phyloP scores from a whole-genome alignment of 495 filamentous ascomycete species.

The Oidiodendron maius region DNA sequence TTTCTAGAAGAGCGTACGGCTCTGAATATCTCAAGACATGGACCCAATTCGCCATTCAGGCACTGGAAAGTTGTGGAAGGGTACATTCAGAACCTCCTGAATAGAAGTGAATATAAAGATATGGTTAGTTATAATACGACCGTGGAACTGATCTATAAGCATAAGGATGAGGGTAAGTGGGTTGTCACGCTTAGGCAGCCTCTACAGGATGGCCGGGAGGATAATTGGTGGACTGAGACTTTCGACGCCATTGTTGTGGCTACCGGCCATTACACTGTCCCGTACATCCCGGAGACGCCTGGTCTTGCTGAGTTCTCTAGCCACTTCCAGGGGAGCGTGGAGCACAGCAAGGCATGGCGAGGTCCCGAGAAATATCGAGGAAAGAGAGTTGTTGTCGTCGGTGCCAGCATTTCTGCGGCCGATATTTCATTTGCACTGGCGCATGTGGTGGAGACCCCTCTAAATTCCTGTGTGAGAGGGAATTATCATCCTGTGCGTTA shows the following conservation, averaged over 20 bases:
- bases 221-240: conserved; percentile 39
- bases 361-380: conserved; percentile 47
- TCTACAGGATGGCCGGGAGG: conserved; percentile 20
- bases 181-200: conserved; percentile 27
- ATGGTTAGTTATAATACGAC: conserved; percentile 32
- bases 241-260: conserved; percentile 83
- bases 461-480: conserved; percentile 30
- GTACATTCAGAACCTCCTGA: conserved; percentile 28
- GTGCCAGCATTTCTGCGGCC: conserved; percentile 70
- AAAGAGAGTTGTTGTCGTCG: conserved; percentile 57
- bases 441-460: conserved; percentile 26
- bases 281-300: conserved; percentile 57
- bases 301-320: conserved; percentile 52
- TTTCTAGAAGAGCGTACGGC: conserved; percentile 26
- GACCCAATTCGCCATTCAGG: conserved; percentile 30
- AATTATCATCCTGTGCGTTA: conserved; percentile 32
- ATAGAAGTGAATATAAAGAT: conserved; percentile 29
- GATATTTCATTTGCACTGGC: conserved; percentile 54
- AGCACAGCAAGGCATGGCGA: conserved; percentile 78
- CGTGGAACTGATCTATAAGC: conserved; percentile 30
- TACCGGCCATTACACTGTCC: conserved; percentile 72
- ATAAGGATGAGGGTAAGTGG: conserved; percentile 28
- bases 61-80: conserved; percentile 29
- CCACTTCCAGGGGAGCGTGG: conserved; percentile 55
- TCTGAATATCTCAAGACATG: conserved; percentile 26